phyloP scores from a whole-genome alignment of 345 rosid genomes.

The Eucalyptus regnans region DNA sequence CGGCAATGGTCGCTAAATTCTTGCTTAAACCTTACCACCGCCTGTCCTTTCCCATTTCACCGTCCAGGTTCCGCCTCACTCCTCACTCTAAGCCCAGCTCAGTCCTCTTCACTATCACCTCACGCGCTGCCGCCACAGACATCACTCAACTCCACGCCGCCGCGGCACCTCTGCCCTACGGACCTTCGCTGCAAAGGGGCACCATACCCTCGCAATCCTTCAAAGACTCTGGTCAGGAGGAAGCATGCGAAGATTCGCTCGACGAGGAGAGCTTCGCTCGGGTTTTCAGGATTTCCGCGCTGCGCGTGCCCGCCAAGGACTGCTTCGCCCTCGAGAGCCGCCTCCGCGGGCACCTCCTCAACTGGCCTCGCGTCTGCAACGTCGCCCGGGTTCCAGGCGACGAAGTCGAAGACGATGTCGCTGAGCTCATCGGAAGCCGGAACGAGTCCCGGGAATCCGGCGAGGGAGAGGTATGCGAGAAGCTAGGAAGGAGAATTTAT shows the following conservation, averaged over 20 bases:
- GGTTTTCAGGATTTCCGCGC: slow-evolving; percentile 46
- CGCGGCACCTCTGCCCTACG: slow-evolving; percentile 23
- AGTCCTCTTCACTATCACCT: slow-evolving; percentile 4
- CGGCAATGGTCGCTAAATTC: slow-evolving; percentile 29
- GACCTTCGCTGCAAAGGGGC: slow-evolving; percentile 79
- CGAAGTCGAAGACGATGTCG: slow-evolving; percentile 43
- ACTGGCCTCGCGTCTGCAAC: slow-evolving; percentile 75
- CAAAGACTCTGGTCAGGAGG: slow-evolving; percentile 8
- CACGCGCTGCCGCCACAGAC: slow-evolving; percentile 2
- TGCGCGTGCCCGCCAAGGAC: slow-evolving; percentile 57
- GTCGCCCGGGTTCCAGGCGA: slow-evolving; percentile 74
- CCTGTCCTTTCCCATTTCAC: background rate
- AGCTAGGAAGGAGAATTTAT: slow-evolving; percentile 22
- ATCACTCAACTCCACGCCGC: background rate
- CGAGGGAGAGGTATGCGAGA: slow-evolving; percentile 9
- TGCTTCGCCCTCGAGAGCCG: slow-evolving; percentile 61
- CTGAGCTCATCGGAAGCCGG: slow-evolving; percentile 9
- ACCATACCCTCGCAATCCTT: slow-evolving; percentile 6
- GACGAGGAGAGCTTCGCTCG: slow-evolving; percentile 48
- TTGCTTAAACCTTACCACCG: slow-evolving; percentile 5
- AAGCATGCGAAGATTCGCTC: background rate
- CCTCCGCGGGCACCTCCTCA: slow-evolving; percentile 78
- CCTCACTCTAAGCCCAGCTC: background rate
- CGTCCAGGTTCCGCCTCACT: background rate
- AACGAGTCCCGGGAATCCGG: background rate